Evolutionary conservation across 2,329 filamentous ascomycete genomes (phyloP), one percentile per base, ranked within the genome.

Genomic region (Trichophyton equinum): DNA sequence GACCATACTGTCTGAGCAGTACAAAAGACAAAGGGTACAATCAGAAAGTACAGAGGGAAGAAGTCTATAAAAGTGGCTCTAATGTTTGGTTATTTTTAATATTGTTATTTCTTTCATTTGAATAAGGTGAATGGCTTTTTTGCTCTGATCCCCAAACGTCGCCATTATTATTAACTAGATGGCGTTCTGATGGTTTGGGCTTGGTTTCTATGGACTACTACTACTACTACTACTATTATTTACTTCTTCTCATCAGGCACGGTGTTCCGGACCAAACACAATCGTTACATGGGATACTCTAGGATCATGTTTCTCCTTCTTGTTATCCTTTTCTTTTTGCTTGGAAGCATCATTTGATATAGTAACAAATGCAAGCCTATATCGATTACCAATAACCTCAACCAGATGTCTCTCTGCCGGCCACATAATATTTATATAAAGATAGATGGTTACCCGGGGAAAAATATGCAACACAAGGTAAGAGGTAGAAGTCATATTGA

Each of bases 1-100:
- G 94, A 99, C 72, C 88, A 91, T 18, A 59, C 57, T 1, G 57
- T 59, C 18, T 59, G 25, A 59, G 15, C 15, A 20, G 3, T 38
- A 8, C 18, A 58, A 18, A 44, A 6, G 2, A 15, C 8, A 58
- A 18, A 44, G 7, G 5, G 11, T 15, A 13, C 15, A 44, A 44
- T n/a, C 15, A 44, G n/a, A 42, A 42, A 44, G n/a, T n/a, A 18
- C 15, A 7, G n/a, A 44, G n/a, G 18, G 13, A 18, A n/a, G n/a
- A 15, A 7, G n/a, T 44, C n/a, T 20, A 7, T 36, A 38, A 38
- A 38, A 13, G 33, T 38, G 33, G 11, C 33, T 38, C 33, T 13
- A 11, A 13, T 38, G 33, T 38, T 38, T 13, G 33, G 33, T 4
- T 38, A 38, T 38, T 38, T 2, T 38, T 38, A 13, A 38, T 38